Percentiles rank a stretch among this genome's conserved stretches.
These are phyloP conservation scores for Fusarium humuli DNA, from an alignment of 2,329 filamentous ascomycete genomes.

Conservation along the genomic window DNA sequence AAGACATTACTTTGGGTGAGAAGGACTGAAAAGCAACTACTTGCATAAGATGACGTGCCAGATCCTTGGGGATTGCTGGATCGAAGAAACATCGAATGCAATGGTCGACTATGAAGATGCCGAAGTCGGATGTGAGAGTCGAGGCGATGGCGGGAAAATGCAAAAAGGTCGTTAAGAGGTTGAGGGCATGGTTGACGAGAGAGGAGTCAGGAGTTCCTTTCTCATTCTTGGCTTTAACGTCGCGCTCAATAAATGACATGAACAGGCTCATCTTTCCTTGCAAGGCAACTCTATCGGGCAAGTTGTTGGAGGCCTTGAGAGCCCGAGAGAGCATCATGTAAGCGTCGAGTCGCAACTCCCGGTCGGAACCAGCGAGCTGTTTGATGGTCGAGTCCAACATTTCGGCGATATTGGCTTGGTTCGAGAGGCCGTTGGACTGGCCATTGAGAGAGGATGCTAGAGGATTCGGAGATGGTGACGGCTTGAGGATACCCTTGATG, in stretches of 20 bases:
- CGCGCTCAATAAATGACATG: conserved; percentile 84
- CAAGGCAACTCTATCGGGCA: conserved; percentile 80
- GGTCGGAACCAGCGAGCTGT: conserved; percentile 80
- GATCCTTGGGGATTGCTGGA: conserved; percentile 75
- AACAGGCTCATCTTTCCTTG: conserved; percentile 81
- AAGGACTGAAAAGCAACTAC: conserved; percentile 86
- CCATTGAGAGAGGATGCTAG: conserved; percentile 56
- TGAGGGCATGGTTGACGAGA: conserved; percentile 81
- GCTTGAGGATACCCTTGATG: conserved; percentile 82
- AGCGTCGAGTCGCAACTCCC: conserved; percentile 81
- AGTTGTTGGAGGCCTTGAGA: conserved; percentile 82
- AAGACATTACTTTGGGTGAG: conserved; percentile 76
- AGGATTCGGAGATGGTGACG: conserved; percentile 63
- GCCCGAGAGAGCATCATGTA: conserved; percentile 83
- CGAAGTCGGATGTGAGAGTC: conserved; percentile 81
- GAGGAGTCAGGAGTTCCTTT: conserved; percentile 71
- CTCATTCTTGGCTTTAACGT: conserved; percentile 73
- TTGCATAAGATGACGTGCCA: conserved; percentile 83
- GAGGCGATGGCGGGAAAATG: conserved; percentile 78
- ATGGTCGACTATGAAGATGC: conserved; percentile 82
- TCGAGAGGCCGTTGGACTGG: conserved; percentile 56
- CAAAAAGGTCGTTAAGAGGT: conserved; percentile 80
- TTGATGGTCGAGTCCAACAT: conserved; percentile 89
- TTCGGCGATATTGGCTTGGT: conserved; percentile 70
- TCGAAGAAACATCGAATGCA: conserved; percentile 80